These are phyloP conservation scores for Aspergillus sp. DNA, from an alignment of 2,329 filamentous ascomycete genomes.

Conservation along the genomic window DNA sequence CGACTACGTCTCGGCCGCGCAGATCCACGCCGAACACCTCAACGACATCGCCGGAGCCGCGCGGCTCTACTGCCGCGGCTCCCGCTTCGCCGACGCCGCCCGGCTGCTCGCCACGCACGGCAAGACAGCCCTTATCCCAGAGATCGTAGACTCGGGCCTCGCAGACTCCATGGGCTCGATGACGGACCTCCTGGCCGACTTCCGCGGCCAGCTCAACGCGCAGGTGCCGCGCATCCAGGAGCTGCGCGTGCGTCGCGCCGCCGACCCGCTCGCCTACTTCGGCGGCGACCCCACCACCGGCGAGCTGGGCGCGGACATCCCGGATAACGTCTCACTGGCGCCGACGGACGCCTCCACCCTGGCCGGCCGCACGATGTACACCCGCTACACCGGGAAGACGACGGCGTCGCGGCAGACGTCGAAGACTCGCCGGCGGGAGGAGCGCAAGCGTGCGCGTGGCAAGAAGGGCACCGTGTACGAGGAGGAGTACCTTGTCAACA, in stretches of 20 bases:
- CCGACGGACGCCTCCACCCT: slow-evolving; percentile 79
- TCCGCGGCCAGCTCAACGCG: slow-evolving; percentile 76
- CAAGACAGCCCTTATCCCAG: slow-evolving; percentile 61
- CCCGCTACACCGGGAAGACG: slow-evolving; percentile 67
- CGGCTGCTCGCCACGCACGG: slow-evolving; percentile 66
- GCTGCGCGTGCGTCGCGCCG: slow-evolving; percentile 73
- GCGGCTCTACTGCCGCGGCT: slow-evolving; percentile 79
- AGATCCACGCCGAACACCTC: slow-evolving; percentile 79
- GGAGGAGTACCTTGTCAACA: slow-evolving; percentile 93
- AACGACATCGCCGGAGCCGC: slow-evolving; percentile 68
- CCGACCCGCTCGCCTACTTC: slow-evolving; percentile 86
- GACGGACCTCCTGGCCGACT: slow-evolving; percentile 91
- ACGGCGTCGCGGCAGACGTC: slow-evolving; percentile 69
- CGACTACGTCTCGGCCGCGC: slow-evolving; percentile 76
- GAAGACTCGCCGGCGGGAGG: slow-evolving; percentile 85
- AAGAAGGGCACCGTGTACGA: slow-evolving; percentile 98
- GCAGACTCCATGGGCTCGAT: slow-evolving; percentile 76
- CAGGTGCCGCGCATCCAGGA: slow-evolving; percentile 85
- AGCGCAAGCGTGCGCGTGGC: slow-evolving; percentile 89
- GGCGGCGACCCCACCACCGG: slow-evolving; percentile 67
- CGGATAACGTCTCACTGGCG: slow-evolving; percentile 89
- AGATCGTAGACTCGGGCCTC: slow-evolving; percentile 74
- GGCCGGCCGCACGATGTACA: slow-evolving; percentile 81
- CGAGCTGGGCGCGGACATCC: slow-evolving; percentile 65
- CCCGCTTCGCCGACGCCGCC: slow-evolving; percentile 84